These are phyloP conservation scores for Eleusine indica DNA, from an alignment of 176 grass and related monocot genomes.

Conservation along the genomic window DNA sequence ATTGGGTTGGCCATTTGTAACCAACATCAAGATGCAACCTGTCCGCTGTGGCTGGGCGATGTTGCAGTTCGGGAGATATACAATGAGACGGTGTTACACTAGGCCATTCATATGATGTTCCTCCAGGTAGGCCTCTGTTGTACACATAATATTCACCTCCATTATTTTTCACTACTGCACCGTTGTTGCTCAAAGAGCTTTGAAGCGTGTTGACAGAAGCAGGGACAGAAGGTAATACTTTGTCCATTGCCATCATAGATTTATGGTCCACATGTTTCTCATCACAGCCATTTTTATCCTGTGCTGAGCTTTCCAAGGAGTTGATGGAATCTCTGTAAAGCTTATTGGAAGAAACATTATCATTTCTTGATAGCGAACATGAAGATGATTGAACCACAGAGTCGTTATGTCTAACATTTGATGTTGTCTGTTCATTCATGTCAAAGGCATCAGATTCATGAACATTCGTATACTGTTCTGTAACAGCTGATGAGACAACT, in stretches of 20 bases:
- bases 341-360: slow-evolving; percentile 37
- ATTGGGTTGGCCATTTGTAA: slow-evolving; percentile 69
- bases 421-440: slow-evolving; percentile 28
- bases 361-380: slow-evolving; percentile 36
- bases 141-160: slow-evolving; percentile 57
- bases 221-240: slow-evolving; percentile 44
- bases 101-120: slow-evolving; percentile 74
- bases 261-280: slow-evolving; percentile 42
- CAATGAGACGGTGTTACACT: slow-evolving; percentile 57
- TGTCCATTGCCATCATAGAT: slow-evolving; percentile 37
- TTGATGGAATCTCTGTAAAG: slow-evolving; percentile 34
- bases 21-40: slow-evolving; percentile 87
- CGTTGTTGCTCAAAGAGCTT: slow-evolving; percentile 45
- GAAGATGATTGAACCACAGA: slow-evolving; percentile 34
- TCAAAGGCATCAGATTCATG: slow-evolving; percentile 37
- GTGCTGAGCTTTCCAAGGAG: slow-evolving; percentile 42
- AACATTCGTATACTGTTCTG: slow-evolving; percentile 37
- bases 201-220: slow-evolving; percentile 48
- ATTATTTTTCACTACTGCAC: slow-evolving; percentile 51
- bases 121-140: slow-evolving; percentile 60
- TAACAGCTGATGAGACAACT: slow-evolving; percentile 19
- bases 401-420: slow-evolving; percentile 30
- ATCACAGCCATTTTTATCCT: slow-evolving; percentile 39
- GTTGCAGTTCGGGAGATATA: slow-evolving; percentile 64
- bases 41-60: slow-evolving; percentile 65